A percentile compares a stretch with the other conserved stretches of the same genome.
These are phyloP conservation scores for Cladosporium sp. DNA, from an alignment of 2,329 filamentous ascomycete species.

Conservation along the genomic window DNA sequence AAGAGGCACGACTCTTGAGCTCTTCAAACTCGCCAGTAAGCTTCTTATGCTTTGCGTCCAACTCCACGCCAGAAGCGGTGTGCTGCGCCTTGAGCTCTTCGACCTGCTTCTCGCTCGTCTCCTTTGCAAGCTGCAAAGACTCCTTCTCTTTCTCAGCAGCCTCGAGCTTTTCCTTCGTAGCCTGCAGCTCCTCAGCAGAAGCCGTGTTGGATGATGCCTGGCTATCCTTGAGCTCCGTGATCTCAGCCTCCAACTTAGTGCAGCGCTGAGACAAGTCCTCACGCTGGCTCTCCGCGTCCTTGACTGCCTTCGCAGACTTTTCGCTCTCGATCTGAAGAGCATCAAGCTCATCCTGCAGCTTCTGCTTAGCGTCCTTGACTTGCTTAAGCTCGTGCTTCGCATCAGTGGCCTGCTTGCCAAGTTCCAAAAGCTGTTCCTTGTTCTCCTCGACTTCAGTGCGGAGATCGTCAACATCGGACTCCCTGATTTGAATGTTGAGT, in stretches of 20 bases:
- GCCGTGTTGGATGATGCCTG: constrained; percentile 17
- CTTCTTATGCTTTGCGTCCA: constrained; percentile 51
- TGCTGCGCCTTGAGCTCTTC: constrained; percentile 49
- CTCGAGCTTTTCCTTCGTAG: constrained; percentile 24
- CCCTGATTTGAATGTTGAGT: constrained; percentile 22
- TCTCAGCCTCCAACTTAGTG: constrained; percentile 57
- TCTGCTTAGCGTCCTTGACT: constrained; percentile 24
- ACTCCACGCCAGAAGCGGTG: constrained; percentile 42
- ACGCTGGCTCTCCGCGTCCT: constrained; percentile 25
- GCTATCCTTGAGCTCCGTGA: constrained; percentile 43
- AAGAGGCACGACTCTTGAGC: constrained; percentile 64
- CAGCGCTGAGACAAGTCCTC: constrained; percentile 22
- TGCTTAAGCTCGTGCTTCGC: constrained; percentile 28
- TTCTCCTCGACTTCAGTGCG: constrained; percentile 23
- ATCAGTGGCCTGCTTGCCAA: constrained; percentile 26
- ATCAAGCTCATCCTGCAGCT: constrained; percentile 25
- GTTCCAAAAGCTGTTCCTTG: constrained; percentile 23
- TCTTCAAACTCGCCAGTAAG: constrained; percentile 65
- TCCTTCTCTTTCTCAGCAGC: constrained; percentile 53
- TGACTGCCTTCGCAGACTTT: constrained; percentile 19
- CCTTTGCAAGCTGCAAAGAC: constrained; percentile 60
- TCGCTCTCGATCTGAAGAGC: constrained; percentile 22
- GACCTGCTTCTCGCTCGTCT: constrained; percentile 68
- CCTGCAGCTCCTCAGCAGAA: constrained; percentile 58
- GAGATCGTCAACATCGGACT: constrained; percentile 14